Evolutionary conservation across 768 basidiomycete genomes (phyloP).

Genomic region (Sutorius australiensis): DNA sequence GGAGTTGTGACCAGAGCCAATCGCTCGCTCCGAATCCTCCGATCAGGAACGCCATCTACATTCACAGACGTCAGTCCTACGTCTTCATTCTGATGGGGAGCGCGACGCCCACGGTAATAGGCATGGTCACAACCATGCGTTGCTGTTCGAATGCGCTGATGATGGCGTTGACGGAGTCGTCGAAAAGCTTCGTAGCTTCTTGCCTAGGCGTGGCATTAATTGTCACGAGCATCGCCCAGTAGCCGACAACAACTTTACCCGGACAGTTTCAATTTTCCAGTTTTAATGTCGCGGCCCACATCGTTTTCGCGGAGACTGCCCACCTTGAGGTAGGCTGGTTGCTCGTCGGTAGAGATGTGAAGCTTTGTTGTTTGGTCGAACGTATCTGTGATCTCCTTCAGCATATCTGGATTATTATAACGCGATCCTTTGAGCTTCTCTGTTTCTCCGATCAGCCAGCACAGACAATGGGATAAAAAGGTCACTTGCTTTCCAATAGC

Average conservation of each 20-base stretch:
- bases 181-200: constrained; percentile 38
- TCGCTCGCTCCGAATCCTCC: constrained; percentile 52
- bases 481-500: constrained; percentile 29
- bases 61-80: neutral
- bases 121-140: constrained; percentile 12
- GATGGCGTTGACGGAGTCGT: constrained; percentile 36
- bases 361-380: constrained; percentile 38
- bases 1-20: constrained; percentile 40
- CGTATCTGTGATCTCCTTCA: constrained; percentile 28
- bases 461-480: neutral
- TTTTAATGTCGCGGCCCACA: constrained; percentile 24
- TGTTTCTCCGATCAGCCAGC: constrained; percentile 2
- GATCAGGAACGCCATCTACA: constrained; percentile 38
- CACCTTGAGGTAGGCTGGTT: constrained; percentile 38
- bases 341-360: constrained; percentile 32
- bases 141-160: constrained; percentile 31
- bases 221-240: neutral
- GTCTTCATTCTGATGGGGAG: neutral
- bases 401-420: constrained; percentile 25
- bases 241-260: constrained; percentile 23
- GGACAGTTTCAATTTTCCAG: constrained; percentile 34
- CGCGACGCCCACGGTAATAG: constrained; percentile 27
- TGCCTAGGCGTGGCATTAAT: constrained; percentile 14
- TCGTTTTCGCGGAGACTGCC: constrained; percentile 35
- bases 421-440: constrained; percentile 28